Base-by-base conservation (phyloP, 2,329 filamentous ascomycete species). In the Mycosphaerella arachidis region DNA sequence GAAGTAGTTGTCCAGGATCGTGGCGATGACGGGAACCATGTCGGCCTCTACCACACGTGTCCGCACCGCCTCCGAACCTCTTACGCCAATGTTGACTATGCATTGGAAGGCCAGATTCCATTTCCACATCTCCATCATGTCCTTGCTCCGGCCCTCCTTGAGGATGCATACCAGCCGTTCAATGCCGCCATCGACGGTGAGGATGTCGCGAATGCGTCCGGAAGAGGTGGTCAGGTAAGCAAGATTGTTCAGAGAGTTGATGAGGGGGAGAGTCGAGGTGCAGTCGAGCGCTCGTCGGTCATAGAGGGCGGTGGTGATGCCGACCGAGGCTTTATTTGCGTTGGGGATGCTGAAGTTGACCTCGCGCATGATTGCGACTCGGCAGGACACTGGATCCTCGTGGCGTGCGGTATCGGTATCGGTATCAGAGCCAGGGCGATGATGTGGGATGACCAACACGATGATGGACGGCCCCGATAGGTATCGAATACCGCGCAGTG, bases 71-170 rank as follows among this genome's bases (percentile, higher is more conserved):
- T 99, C 94, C 12, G 94, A 97, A 61, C 94, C 94, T 68, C 94
- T 86, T 61, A 99, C 93, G 59, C 94, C 94, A 72, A 99, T 97
- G 76, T 99, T 99, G 74, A 99, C 94, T 66, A 97, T 92, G 75
- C 94, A 99, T 77, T 97, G 94, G 76, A 99, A 99, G 56, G 94
- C 94, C 64, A 99, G 83, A 73, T 97, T 99, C 94, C 94, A 99
- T 78, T 97, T 97, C 94, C 94, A 99, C 90, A 96, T 96, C 75
- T 97, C 93, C 93, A 97, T 97, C 87, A 97, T 89, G 75, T 99
- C 93, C 77, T 92, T 95, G 78, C 91, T 97, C 73, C 94, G 85
- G 64, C 94, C 94, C 77, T 96, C 91, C 78, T 99, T 99, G 75
- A 99, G 85, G 72, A 99, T 97, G 83, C 92, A 97, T 74, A 99